Evolutionary conservation across 2,329 filamentous ascomycete species (phyloP), one percentile per base, ranked within the genome.

Genomic region (Neofusicoccum laricinum): DNA sequence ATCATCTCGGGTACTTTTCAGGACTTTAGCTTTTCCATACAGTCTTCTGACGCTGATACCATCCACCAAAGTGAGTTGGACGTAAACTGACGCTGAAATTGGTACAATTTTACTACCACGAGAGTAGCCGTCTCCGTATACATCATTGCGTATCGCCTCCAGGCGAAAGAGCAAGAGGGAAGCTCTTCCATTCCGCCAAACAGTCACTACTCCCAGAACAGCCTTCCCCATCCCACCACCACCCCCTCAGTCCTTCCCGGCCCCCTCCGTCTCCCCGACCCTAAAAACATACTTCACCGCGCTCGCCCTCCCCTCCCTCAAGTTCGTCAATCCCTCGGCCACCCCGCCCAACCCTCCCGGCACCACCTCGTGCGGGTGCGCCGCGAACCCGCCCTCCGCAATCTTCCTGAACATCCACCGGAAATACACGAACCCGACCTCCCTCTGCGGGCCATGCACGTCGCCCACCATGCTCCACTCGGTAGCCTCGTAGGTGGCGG

Each of bases 281-380:
- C 77, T 78, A 69, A 86, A 85, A 0, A 90, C 83, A 77, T 88
- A 90, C 76, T 90, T 90, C 0, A 85, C 79, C 1, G 81, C 88
- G 69, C 84, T 88, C 21, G 84, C 86, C 73, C 85, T 86, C 0
- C 88, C 88, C 32, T 79, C 80, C 71, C 82, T 85, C 70, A 90
- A 72, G 67, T 85, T 82, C 67, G 74, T 72, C 73, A 90, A 70
- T 0, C 77, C 87, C 38, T 70, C 75, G 69, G 87, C 76, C 2
- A 88, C 73, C 0, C 86, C 85, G 3, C 72, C 77, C 58, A 89
- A 68, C 0, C 86, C 86, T 2, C 85, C 84, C 0, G 80, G 75
- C 1, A 86, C 72, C 12, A 87, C 77, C 72, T 86, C 82, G 49
- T 77, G 73, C 46, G 82, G 82, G 71, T 86, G 84, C 6, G 73